Evolutionary conservation across 495 filamentous ascomycete species (phyloP).

Genomic region (Hyaloscypha bicolor): DNA sequence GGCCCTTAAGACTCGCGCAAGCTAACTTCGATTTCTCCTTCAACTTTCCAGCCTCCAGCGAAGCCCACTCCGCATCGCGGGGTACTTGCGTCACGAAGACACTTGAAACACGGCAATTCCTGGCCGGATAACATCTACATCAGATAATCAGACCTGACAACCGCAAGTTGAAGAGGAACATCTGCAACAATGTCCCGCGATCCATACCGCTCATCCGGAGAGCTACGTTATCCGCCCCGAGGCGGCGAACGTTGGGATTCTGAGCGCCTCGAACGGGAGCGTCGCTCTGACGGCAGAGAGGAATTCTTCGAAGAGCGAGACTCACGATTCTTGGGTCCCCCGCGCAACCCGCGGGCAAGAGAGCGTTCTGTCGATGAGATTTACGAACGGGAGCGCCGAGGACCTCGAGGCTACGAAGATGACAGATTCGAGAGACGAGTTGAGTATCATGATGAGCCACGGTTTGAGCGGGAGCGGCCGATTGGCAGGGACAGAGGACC

Average conservation of each 20-base stretch:
- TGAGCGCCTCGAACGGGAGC: slow-evolving; percentile 34
- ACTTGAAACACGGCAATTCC: not conserved
- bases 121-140: not conserved
- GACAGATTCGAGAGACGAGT: slow-evolving; percentile 54
- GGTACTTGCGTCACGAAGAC: slow-evolving; percentile 7
- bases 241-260: slow-evolving; percentile 31
- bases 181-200: slow-evolving; percentile 28
- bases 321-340: slow-evolving; percentile 16
- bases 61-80: not conserved
- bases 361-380: slow-evolving; percentile 39
- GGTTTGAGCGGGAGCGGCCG: slow-evolving; percentile 50
- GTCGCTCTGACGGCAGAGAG: slow-evolving; percentile 39
- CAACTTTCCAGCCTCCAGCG: not conserved
- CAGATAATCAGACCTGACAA: not conserved
- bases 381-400: slow-evolving; percentile 35
- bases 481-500: slow-evolving; percentile 5
- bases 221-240: slow-evolving; percentile 18
- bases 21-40: not conserved
- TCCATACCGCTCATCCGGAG: slow-evolving; percentile 23
- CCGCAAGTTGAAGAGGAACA: not conserved
- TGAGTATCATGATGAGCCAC: slow-evolving; percentile 55
- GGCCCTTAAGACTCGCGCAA: slow-evolving; percentile 8
- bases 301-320: slow-evolving; percentile 31
- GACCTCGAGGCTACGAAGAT: slow-evolving; percentile 42
- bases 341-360: slow-evolving; percentile 18